Conservation (phyloP, 331 rosid species). For the Pyrus hybrid region DNA sequence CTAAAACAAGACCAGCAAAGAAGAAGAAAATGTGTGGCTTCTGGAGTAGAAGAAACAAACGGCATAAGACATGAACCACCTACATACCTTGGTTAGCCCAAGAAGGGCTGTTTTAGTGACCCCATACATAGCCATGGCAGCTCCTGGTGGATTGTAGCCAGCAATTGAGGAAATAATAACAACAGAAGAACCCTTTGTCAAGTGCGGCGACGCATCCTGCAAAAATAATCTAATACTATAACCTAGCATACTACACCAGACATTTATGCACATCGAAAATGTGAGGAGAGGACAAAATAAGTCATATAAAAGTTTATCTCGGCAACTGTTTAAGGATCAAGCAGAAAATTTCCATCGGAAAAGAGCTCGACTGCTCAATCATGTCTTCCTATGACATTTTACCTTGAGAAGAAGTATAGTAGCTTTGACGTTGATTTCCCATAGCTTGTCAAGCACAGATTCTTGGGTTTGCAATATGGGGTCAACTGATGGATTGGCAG, state of each 20-base stretch:
- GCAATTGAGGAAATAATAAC: constrained; percentile 77
- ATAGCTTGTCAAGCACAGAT: constrained; percentile 73
- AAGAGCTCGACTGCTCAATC: neutral
- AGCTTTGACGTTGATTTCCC: constrained; percentile 97
- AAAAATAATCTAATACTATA: constrained; percentile 5
- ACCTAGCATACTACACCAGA: neutral
- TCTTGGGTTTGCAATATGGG: constrained; percentile 56
- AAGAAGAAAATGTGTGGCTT: constrained; percentile 1
- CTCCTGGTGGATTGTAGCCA: constrained; percentile 48
- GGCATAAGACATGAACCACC: neutral
- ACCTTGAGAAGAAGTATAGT: constrained; percentile 81
- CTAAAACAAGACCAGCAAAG: constrained; percentile 30
- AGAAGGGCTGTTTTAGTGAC: constrained; percentile 96
- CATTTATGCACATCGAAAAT: neutral
- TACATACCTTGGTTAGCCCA: constrained; percentile 77
- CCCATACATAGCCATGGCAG: constrained; percentile 88
- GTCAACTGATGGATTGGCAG: constrained; percentile 77
- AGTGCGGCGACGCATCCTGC: constrained; percentile 75
- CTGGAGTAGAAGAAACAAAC: neutral
- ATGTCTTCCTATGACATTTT: neutral
- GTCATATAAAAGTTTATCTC: too few relatives aligned
- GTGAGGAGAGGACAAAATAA: too few relatives aligned
- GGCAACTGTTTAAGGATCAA: neutral
- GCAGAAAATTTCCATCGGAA: neutral
- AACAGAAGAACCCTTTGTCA: constrained; percentile 74